Conservation (phyloP, 345 rosid species). For the Dipteronia sinensis region DNA sequence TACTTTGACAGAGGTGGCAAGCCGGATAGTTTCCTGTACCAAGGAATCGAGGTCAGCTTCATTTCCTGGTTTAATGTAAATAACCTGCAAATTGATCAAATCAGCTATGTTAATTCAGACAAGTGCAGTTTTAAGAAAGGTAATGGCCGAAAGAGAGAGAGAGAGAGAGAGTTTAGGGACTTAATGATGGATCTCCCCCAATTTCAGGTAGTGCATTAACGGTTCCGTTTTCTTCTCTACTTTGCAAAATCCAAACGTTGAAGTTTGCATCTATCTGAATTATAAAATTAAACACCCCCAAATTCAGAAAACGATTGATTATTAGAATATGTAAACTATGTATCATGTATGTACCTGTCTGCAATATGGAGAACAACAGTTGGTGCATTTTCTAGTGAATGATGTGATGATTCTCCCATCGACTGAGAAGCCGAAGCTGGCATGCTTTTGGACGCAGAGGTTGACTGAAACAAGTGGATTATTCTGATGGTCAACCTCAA, state of each 20-base stretch:
- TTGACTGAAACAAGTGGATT: slow-evolving; percentile 51
- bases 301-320: no score
- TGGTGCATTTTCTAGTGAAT: slow-evolving; percentile 66
- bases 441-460: slow-evolving; percentile 77
- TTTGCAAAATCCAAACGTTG: slow-evolving; percentile 77
- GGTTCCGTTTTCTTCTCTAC: slow-evolving; percentile 35
- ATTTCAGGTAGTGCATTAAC: slow-evolving; percentile 50
- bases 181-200: slow-evolving; percentile 82
- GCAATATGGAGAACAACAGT: slow-evolving; percentile 67
- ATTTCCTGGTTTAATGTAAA: slow-evolving; percentile 77
- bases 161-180: slow-evolving; percentile 24
- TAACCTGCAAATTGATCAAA: slow-evolving; percentile 49
- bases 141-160: no score
- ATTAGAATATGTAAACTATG: no score
- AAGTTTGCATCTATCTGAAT: slow-evolving; percentile 62
- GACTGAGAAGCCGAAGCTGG: slow-evolving; percentile 85
- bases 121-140: no score
- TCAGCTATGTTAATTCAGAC: background rate
- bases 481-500: slow-evolving; percentile 31
- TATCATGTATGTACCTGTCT: slow-evolving; percentile 53
- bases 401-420: slow-evolving; percentile 72
- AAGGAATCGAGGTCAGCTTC: slow-evolving; percentile 83
- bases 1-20: slow-evolving; percentile 54
- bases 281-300: no score
- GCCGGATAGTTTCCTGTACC: slow-evolving; percentile 71